Conservation (phyloP, 257 asterid species). For the Schizonepeta tenuifolia region DNA sequence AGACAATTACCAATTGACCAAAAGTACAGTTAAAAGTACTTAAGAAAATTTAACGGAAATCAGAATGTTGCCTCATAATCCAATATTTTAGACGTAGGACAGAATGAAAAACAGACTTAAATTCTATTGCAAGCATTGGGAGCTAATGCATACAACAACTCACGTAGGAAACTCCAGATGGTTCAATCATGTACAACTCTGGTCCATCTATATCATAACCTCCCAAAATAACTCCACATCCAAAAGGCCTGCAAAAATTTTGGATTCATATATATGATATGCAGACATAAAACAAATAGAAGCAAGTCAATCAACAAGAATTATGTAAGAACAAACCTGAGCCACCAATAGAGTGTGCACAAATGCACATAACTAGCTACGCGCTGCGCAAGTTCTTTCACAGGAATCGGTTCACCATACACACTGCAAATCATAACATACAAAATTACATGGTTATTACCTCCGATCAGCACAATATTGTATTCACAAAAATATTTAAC, state of each 20-base stretch:
- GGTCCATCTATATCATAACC: slow-evolving; percentile 94
- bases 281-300: not conserved
- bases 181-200: slow-evolving; percentile 79
- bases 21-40: not conserved
- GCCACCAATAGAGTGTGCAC: slow-evolving; percentile 98
- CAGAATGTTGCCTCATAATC: slow-evolving; percentile 12
- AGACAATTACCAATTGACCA: slow-evolving; percentile 18
- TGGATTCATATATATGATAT: too few relatives aligned
- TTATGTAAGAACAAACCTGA: slow-evolving; percentile 52
- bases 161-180: slow-evolving; percentile 83
- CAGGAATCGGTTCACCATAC: slow-evolving; percentile 77
- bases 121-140: slow-evolving; percentile 14
- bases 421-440: slow-evolving; percentile 45
- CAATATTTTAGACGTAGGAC: not conserved
- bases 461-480: slow-evolving; percentile 57
- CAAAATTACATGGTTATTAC: not conserved
- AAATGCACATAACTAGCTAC: slow-evolving; percentile 87
- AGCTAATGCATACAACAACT: slow-evolving; percentile 45
- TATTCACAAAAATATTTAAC: slow-evolving; percentile 88
- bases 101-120: not conserved
- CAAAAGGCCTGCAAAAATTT: slow-evolving; percentile 66
- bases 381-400: slow-evolving; percentile 84
- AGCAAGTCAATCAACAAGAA: not conserved
- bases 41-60: not conserved
- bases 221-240: slow-evolving; percentile 86